Percentiles rank a stretch among this genome's conserved stretches.
Conservation (phyloP, 345 rosid genomes). For the Pugionium cornutum region DNA sequence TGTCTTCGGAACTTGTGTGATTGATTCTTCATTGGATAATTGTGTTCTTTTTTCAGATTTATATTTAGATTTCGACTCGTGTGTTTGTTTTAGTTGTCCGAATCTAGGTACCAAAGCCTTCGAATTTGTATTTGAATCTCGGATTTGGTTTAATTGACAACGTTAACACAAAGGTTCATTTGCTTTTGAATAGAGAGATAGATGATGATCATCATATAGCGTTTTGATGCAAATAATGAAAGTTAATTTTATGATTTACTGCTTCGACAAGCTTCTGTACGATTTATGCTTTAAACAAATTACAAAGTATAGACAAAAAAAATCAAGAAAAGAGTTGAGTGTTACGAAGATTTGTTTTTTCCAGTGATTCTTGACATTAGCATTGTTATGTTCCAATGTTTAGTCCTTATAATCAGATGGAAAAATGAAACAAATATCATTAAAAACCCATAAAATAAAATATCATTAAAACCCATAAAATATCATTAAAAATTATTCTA, state of each 20-base stretch:
- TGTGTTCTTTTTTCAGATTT: slow-evolving; percentile 32
- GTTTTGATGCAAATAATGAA: not conserved
- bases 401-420: slow-evolving; percentile 30
- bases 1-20: slow-evolving; percentile 18
- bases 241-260: slow-evolving; percentile 1
- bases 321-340: not conserved
- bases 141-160: not conserved
- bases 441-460: no score
- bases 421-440: slow-evolving; percentile 4
- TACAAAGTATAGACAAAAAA: not conserved
- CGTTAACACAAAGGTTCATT: not conserved
- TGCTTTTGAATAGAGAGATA: not conserved
- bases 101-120: not conserved
- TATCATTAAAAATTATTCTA: no score
- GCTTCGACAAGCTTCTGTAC: slow-evolving; percentile 2
- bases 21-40: slow-evolving; percentile 7
- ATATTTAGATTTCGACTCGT: slow-evolving; percentile 15
- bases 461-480: no score
- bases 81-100: slow-evolving; percentile 14
- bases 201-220: slow-evolving; percentile 16
- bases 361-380: slow-evolving; percentile 15
- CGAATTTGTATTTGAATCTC: not conserved
- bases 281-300: not conserved
- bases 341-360: not conserved
- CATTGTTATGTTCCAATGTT: slow-evolving; percentile 23